Conservation (phyloP, 2,329 filamentous ascomycete species). For the Ampelomyces quisqualis region DNA sequence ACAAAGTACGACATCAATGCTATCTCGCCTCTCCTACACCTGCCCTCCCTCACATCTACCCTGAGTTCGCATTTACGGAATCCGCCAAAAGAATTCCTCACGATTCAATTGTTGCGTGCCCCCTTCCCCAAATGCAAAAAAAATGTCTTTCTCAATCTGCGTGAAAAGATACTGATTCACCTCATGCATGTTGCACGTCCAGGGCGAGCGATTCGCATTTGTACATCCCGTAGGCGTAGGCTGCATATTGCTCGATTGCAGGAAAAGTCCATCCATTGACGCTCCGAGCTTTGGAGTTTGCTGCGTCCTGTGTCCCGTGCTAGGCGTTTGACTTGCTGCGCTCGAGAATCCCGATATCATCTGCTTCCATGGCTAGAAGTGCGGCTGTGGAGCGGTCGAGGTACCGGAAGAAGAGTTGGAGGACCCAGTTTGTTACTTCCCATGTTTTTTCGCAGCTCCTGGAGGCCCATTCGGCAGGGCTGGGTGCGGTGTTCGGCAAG, state of each 20-base stretch:
- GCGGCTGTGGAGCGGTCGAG: constrained; percentile 50
- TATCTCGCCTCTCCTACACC: too few relatives aligned
- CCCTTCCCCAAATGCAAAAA: constrained; percentile 34
- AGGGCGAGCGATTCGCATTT: constrained; percentile 20
- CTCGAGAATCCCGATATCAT: constrained; percentile 23
- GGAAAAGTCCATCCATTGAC: constrained; percentile 8
- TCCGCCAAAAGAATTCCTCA: constrained; percentile 18
- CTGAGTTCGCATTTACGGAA: constrained; percentile 18
- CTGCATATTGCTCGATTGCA: constrained; percentile 5
- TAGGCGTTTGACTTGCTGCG: constrained; percentile 8
- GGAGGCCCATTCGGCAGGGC: constrained; percentile 50
- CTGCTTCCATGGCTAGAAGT: constrained; percentile 36
- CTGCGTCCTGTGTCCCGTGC: constrained; percentile 4
- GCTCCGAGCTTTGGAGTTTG: constrained; percentile 8
- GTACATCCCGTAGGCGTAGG: constrained; percentile 2
- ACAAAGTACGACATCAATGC: too few relatives aligned
- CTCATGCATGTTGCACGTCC: constrained; percentile 33
- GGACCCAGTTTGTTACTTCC: constrained; percentile 53
- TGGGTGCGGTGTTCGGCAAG: constrained; percentile 53
- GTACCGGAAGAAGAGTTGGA: constrained; percentile 53
- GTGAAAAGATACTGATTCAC: constrained; percentile 35
- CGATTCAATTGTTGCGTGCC: constrained; percentile 26
- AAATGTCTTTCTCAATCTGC: constrained; percentile 36
- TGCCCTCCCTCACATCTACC: too few relatives aligned
- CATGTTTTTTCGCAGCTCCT: constrained; percentile 54